Percentiles rank a stretch among this genome's conserved stretches.
These are phyloP conservation scores for Crithidia brevicula DNA, from an alignment of 208 protist genomes.

Conservation along the genomic window DNA sequence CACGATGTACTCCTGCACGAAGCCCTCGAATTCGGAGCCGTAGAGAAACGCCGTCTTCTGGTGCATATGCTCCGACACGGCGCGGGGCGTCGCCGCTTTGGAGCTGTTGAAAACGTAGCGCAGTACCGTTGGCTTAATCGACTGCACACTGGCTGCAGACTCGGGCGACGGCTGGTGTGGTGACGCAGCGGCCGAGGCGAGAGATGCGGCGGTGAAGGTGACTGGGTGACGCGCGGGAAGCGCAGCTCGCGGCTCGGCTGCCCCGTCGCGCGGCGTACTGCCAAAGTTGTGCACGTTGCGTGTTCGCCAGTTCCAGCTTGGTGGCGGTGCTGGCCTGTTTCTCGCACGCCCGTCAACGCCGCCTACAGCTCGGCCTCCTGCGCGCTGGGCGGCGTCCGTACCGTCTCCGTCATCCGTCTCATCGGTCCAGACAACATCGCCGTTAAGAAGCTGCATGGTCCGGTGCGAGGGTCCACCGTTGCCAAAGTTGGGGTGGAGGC, in stretches of 20 bases:
- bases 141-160: background rate
- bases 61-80: constrained; percentile 19
- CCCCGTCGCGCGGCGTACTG: background rate
- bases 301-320: constrained; percentile 9
- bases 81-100: background rate
- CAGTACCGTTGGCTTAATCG: constrained; percentile 32
- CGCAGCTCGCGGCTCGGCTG: background rate
- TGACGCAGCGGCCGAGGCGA: background rate
- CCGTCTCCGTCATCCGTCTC: background rate
- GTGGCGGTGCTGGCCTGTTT: constrained; percentile 1
- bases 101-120: constrained; percentile 15
- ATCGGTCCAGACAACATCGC: background rate
- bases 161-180: background rate
- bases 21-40: constrained; percentile 38
- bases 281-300: background rate
- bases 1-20: constrained; percentile 46
- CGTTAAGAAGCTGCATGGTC: background rate
- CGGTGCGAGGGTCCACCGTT: background rate
- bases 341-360: constrained; percentile 1
- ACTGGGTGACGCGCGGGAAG: background rate
- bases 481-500: background rate
- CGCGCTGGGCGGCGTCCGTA: background rate
- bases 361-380: constrained; percentile 4
- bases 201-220: background rate
- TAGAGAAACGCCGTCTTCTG: constrained; percentile 25